phyloP scores from a whole-genome alignment of 2,329 filamentous ascomycete genomes.

The Apiospora pterosperma region DNA sequence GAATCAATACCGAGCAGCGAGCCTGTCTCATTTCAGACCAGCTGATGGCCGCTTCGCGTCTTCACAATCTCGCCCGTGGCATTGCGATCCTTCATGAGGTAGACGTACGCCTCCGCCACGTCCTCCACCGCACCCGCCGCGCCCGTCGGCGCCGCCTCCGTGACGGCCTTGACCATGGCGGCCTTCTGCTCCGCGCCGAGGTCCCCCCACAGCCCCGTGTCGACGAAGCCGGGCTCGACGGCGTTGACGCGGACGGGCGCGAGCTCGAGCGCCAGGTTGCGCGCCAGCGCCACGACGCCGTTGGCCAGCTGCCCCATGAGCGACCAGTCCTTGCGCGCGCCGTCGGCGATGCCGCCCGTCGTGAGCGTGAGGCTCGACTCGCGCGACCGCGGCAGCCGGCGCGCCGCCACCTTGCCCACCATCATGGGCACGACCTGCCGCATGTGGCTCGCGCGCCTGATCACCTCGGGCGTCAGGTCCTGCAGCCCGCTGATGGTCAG shows the following conservation, averaged over 20 bases:
- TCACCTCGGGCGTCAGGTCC: slow-evolving; percentile 22
- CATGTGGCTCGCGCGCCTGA: slow-evolving; percentile 24
- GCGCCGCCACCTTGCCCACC: slow-evolving; percentile 28
- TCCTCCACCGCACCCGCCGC: slow-evolving; percentile 17
- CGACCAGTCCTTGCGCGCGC: slow-evolving; percentile 16
- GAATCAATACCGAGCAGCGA: too few species aligned
- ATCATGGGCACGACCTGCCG: slow-evolving; percentile 30
- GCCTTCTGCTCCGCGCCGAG: slow-evolving; percentile 10
- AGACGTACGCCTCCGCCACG: slow-evolving; percentile 26
- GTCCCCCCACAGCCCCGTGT: slow-evolving; percentile 22
- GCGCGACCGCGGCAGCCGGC: slow-evolving; percentile 19
- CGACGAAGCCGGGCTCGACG: slow-evolving; percentile 24
- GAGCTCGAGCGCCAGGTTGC: slow-evolving; percentile 26
- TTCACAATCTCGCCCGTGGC: slow-evolving; percentile 25
- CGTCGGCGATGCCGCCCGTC: slow-evolving; percentile 21
- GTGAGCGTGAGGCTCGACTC: slow-evolving; percentile 19
- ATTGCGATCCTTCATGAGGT: slow-evolving; percentile 25
- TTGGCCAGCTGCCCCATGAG: slow-evolving; percentile 19
- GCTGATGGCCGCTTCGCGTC: slow-evolving; percentile 21
- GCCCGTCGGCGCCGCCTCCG: slow-evolving; percentile 17
- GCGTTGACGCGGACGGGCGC: slow-evolving; percentile 24
- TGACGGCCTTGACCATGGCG: slow-evolving; percentile 11
- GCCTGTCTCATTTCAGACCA: slow-evolving; percentile 10
- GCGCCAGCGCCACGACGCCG: slow-evolving; percentile 21
- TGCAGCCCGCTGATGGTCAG: slow-evolving; percentile 15